These are phyloP conservation scores for Ploettnerulaceae sp. DNA, from an alignment of 2,329 filamentous ascomycete species.

Conservation along the genomic window DNA sequence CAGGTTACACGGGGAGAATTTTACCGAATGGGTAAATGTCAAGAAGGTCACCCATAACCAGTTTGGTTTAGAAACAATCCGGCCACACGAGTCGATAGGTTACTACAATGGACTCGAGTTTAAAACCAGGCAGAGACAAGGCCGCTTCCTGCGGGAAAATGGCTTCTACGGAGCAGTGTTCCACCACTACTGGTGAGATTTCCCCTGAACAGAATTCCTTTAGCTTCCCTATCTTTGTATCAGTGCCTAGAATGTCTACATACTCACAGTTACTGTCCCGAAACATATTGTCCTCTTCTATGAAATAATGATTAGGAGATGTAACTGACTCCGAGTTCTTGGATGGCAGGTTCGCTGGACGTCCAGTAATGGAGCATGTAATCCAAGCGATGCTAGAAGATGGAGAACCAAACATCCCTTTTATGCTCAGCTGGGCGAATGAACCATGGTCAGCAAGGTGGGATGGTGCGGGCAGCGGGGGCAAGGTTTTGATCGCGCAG, in stretches of 20 bases:
- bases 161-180: constrained; percentile 12
- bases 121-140: constrained; percentile 13
- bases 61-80: constrained; percentile 12
- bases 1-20: constrained; percentile 11
- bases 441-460: constrained; percentile 16
- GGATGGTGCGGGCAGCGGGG: constrained; percentile 6
- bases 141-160: constrained; percentile 11
- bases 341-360: constrained; percentile 13
- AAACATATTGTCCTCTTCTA: too few species aligned
- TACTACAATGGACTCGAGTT: constrained; percentile 18
- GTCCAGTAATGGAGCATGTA: constrained; percentile 15
- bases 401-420: constrained; percentile 13
- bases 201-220: too few species aligned
- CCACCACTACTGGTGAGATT: constrained; percentile 19
- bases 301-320: too few species aligned
- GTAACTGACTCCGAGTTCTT: too few species aligned
- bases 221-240: too few species aligned
- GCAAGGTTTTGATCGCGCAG: constrained; percentile 9
- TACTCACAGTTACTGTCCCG: too few species aligned
- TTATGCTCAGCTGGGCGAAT: constrained; percentile 19
- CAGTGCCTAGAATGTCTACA: too few species aligned
- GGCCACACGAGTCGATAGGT: constrained; percentile 15
- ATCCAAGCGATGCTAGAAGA: constrained; percentile 14
- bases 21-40: constrained; percentile 15
- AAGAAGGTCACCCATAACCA: constrained; percentile 11